A percentile compares a stretch with the other conserved stretches of the same genome.
These are phyloP conservation scores for Saccharomyces hybrid DNA, from an alignment of 1,139 yeast genomes.

Conservation along the genomic window DNA sequence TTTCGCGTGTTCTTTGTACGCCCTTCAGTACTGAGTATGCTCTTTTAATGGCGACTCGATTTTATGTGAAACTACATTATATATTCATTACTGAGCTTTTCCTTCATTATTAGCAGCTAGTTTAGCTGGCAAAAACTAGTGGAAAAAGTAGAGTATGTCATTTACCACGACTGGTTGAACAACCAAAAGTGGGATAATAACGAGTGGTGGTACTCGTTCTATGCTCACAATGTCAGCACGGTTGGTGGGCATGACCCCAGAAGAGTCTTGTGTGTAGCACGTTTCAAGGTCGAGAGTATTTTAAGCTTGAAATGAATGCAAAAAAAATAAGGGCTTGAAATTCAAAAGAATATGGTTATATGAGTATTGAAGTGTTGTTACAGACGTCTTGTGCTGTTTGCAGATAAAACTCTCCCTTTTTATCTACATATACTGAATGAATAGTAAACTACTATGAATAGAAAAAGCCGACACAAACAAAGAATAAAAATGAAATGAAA, in stretches of 20 bases:
- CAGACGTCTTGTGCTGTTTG: slow-evolving; percentile 1
- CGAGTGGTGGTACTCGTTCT: not conserved
- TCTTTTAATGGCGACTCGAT: not conserved
- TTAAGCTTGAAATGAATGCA: not conserved
- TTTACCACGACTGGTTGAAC: not conserved
- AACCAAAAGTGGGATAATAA: not conserved
- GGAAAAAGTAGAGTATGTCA: not conserved
- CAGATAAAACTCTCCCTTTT: not conserved
- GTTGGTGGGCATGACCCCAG: too few species aligned
- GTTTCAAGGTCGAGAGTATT: too few species aligned
- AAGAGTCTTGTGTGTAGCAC: too few species aligned
- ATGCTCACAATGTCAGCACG: not conserved
- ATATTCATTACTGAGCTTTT: not conserved
- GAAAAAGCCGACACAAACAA: not conserved
- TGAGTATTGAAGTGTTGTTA: not conserved
- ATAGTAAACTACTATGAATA: not conserved
- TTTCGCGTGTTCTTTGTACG: not conserved
- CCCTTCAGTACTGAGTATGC: not conserved
- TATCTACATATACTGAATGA: not conserved
- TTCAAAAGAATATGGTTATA: not conserved
- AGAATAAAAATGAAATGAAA: not conserved
- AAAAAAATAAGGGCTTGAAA: not conserved
- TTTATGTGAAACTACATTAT: not conserved
- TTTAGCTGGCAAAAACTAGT: not conserved
- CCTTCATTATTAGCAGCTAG: not conserved